Conservation (phyloP, 2,329 filamentous ascomycete species). For the Neofusicoccum parvum region DNA sequence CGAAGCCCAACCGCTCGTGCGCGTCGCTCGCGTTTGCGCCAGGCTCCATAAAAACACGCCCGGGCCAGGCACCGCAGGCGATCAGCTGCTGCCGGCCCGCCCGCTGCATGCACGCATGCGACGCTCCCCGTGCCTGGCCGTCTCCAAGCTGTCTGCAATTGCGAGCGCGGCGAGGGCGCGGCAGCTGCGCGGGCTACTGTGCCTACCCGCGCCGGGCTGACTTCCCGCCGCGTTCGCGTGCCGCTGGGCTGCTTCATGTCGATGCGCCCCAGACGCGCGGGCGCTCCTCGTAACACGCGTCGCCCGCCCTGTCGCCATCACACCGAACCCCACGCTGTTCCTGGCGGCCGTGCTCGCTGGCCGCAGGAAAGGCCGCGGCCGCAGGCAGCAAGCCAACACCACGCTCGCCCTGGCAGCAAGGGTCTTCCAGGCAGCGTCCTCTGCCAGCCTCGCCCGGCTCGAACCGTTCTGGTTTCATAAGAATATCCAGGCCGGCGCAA, state of each 20-base stretch:
- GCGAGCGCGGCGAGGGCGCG: not conserved
- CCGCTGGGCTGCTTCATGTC: not conserved
- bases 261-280: not conserved
- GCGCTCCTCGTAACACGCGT: not conserved
- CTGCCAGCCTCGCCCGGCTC: not conserved
- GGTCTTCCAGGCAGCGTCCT: not conserved
- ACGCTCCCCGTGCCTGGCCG: not conserved
- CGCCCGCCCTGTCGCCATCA: not conserved
- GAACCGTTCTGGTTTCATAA: slow-evolving; percentile 11
- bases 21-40: not conserved
- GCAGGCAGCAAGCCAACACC: slow-evolving; percentile 1
- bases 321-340: not conserved
- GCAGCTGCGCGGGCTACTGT: not conserved
- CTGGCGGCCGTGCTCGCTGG: slow-evolving; percentile 5
- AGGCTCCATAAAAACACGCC: not conserved
- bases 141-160: not conserved
- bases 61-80: slow-evolving; percentile 5
- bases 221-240: not conserved
- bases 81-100: not conserved
- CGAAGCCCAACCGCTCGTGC: not conserved
- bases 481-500: not conserved
- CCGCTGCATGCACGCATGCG: not conserved
- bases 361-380: slow-evolving; percentile 9
- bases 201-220: not conserved
- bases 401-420: not conserved